Percentiles rank a stretch among this genome's conserved stretches.
phyloP scores from a whole-genome alignment of 2,329 filamentous ascomycete genomes.

The Sarocladiaceae sp. region DNA sequence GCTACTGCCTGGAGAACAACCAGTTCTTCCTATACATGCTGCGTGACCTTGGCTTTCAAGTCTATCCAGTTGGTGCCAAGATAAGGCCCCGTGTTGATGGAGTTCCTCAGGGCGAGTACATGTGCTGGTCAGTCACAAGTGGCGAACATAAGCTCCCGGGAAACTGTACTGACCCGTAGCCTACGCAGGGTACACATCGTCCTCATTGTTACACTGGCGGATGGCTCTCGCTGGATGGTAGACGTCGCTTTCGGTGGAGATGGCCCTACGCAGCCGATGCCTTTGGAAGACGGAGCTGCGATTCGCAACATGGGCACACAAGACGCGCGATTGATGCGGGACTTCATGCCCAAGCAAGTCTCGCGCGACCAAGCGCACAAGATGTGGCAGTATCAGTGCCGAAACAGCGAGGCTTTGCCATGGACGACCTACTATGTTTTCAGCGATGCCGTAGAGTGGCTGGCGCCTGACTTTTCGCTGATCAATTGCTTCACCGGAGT shows the following conservation, averaged over 20 bases:
- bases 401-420: constrained; percentile 37
- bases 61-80: constrained; percentile 53
- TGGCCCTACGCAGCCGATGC: constrained; percentile 53
- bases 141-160: too few species aligned
- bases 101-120: constrained; percentile 36
- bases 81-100: constrained; percentile 35
- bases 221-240: constrained; percentile 44
- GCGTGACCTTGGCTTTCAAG: constrained; percentile 44
- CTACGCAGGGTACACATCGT: constrained; percentile 57
- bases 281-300: constrained; percentile 38
- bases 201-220: constrained; percentile 52
- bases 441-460: constrained; percentile 56
- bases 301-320: constrained; percentile 49
- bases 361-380: constrained; percentile 33
- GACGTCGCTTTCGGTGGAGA: constrained; percentile 65
- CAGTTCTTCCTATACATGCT: constrained; percentile 52
- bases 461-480: constrained; percentile 55
- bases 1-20: constrained; percentile 58
- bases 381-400: constrained; percentile 62
- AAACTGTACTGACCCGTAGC: too few species aligned
- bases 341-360: constrained; percentile 42
- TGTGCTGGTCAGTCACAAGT: constrained; percentile 43
- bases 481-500: constrained; percentile 55
- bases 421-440: constrained; percentile 65
- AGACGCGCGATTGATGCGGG: constrained; percentile 49